Base-by-base conservation (phyloP, 2,329 filamentous ascomycete species). In the Colletotrichum higginsianum region DNA sequence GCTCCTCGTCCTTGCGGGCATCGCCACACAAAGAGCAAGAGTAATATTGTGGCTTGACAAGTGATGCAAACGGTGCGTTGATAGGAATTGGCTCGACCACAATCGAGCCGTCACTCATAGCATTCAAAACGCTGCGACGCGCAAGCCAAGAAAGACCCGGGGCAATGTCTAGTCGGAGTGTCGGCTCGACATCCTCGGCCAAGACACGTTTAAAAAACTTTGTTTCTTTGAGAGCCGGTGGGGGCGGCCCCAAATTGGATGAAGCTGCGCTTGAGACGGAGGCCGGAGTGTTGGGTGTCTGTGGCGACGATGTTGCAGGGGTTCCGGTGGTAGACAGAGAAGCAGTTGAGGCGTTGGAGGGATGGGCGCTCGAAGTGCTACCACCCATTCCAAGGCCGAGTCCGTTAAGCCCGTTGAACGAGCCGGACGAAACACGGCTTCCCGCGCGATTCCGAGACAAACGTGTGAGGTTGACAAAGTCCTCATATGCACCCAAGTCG, bases 131-230 rank as follows among this genome's bases (percentile, higher is more conserved):
- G 7, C 92, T 93, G 68, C 96, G 91, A 56, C 96, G 92, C 60
- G 94, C 95, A 57, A 99, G 88, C 94, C 96, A 99, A 0, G 95
- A 98, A 38, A 99, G 89, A 0, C 95, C 94, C 0, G 96, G 96
- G 0, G 96, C 95, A 2, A 91, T 88, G 80, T 99, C 96, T 4
- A 99, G 88, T 52, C 96, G 91, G 12, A 99, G 85, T 0, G 96
- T 98, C 0, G 96, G 96, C 79, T 99, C 96, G 67, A 99, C 94
- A 78, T 99, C 96, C 80, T 99, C 96, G 23, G 90, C 88, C 35
- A 98, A 82, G 7, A 91, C 92, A 57, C 96, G 91, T 84, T 98
- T 98, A 84, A 96, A 99, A 79, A 98, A 99, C 75, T 93, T 94
- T 38, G 93, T 94, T 67, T 98, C 96, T 78, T 96, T 97, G 50